Percentiles rank a stretch among this genome's conserved stretches.
Evolutionary conservation across 2,329 filamentous ascomycete species (phyloP).

Genomic region (Cercospora sp.): DNA sequence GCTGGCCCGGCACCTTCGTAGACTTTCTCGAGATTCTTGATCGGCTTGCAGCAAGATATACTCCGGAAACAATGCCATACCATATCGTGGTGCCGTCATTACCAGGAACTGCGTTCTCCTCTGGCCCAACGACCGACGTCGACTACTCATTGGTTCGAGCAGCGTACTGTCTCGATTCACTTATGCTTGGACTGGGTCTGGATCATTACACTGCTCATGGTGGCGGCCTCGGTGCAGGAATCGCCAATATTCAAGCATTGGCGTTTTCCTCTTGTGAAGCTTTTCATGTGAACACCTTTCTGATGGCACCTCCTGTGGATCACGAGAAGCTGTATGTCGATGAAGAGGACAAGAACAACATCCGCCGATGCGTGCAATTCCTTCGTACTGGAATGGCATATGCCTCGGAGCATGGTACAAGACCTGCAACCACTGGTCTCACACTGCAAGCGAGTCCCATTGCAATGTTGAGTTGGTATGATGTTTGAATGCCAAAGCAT

Average conservation of each 20-base stretch:
- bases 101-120: constrained; percentile 53
- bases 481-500: neutral
- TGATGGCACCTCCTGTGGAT: neutral
- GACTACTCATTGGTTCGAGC: constrained; percentile 35
- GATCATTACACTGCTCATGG: constrained; percentile 55
- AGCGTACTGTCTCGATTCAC: constrained; percentile 48
- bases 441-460: neutral
- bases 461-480: neutral
- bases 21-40: constrained; percentile 36
- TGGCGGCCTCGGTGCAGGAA: constrained; percentile 53
- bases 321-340: neutral
- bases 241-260: constrained; percentile 42
- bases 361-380: neutral
- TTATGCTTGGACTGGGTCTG: constrained; percentile 55
- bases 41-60: constrained; percentile 44
- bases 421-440: neutral
- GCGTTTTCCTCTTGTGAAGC: neutral
- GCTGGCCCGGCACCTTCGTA: constrained; percentile 41
- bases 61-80: constrained; percentile 52
- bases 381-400: neutral
- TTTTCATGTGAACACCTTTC: neutral
- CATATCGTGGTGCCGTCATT: constrained; percentile 57
- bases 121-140: constrained; percentile 35
- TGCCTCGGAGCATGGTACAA: neutral
- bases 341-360: neutral